Conservation (phyloP, 768 basidiomycete genomes). For the Hemileccinum impolitum region DNA sequence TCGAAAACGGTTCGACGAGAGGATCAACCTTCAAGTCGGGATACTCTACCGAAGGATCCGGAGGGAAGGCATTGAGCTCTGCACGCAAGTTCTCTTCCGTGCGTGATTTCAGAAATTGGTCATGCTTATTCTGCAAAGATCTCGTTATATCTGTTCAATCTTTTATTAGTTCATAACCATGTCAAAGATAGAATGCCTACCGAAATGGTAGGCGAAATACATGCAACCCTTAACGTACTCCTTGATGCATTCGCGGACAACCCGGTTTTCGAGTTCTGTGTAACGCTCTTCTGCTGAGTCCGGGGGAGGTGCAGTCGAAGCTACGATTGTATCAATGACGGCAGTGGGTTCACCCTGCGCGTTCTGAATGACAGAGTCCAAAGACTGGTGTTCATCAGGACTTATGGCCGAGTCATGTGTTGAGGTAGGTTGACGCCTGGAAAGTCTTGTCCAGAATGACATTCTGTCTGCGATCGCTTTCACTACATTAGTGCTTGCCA, state of each 20-base stretch:
- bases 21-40: constrained; percentile 43
- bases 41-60: constrained; percentile 27
- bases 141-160: constrained; percentile 66
- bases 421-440: constrained; percentile 40
- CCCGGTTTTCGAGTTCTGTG: constrained; percentile 77
- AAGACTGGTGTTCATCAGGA: constrained; percentile 20
- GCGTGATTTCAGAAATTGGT: constrained; percentile 54
- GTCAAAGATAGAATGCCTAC: constrained; percentile 36
- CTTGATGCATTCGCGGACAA: constrained; percentile 72
- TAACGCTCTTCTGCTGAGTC: constrained; percentile 61
- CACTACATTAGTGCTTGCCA: constrained; percentile 49
- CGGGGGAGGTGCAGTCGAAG: constrained; percentile 61
- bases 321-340: constrained; percentile 55
- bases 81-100: constrained; percentile 57
- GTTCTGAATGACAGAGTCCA: constrained; percentile 43
- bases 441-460: constrained; percentile 71
- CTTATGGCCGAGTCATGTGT: constrained; percentile 9
- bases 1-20: constrained; percentile 68
- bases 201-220: constrained; percentile 87
- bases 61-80: constrained; percentile 51
- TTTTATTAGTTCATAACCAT: neutral
- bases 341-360: constrained; percentile 47
- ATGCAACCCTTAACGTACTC: constrained; percentile 83
- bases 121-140: constrained; percentile 77
- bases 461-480: constrained; percentile 62